These are phyloP conservation scores for Podospora pseudocomata DNA, from an alignment of 495 filamentous ascomycete species.

Conservation along the genomic window DNA sequence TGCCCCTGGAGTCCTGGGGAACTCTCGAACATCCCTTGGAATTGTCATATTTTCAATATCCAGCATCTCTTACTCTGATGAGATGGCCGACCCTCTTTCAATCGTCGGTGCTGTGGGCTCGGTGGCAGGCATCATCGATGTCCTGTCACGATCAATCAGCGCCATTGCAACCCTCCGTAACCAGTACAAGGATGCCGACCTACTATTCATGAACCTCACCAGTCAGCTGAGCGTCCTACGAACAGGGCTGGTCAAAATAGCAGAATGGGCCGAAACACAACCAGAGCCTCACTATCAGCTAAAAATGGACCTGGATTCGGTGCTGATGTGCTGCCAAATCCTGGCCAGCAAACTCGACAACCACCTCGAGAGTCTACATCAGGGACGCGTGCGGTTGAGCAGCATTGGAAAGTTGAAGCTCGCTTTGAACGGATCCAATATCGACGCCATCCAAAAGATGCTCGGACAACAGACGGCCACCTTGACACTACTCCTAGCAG, in stretches of 20 bases:
- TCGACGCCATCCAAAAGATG: constrained; percentile 12
- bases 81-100: constrained; percentile 1
- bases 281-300: constrained; percentile 1
- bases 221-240: not conserved
- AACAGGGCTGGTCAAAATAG: not conserved
- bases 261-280: constrained; percentile 1
- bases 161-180: not conserved
- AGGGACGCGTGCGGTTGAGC: not conserved
- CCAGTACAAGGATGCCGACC: constrained; percentile 6
- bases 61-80: too few species aligned
- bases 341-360: not conserved
- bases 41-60: too few species aligned
- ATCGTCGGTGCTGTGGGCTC: constrained; percentile 2
- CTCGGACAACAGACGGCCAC: constrained; percentile 7
- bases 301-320: not conserved
- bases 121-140: constrained; percentile 3
- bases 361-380: not conserved
- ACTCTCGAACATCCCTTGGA: too few species aligned
- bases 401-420: constrained; percentile 5
- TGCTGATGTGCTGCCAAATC: constrained; percentile 1
- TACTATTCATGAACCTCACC: constrained; percentile 1
- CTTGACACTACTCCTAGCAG: constrained; percentile 9
- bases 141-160: not conserved
- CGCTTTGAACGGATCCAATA: not conserved
- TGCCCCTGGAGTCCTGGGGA: too few species aligned